phyloP scores from a whole-genome alignment of 1,284 basidiomycete genomes.

The Apiotrichum gamsii region DNA sequence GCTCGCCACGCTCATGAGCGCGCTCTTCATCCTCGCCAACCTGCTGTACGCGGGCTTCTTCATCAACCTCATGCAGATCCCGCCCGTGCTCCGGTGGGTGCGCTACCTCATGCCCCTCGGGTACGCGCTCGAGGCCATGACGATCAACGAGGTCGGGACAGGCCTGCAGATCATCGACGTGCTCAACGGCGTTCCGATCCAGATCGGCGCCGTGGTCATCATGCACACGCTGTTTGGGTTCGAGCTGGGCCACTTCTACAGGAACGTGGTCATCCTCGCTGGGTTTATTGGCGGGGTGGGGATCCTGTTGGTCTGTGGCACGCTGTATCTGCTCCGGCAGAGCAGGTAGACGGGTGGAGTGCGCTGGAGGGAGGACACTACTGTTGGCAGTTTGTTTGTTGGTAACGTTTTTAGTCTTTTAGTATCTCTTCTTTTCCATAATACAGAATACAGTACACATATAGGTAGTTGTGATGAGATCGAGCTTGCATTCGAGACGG shows the following conservation, averaged over 20 bases:
- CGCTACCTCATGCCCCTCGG: constrained; percentile 55
- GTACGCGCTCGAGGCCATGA: constrained; percentile 70
- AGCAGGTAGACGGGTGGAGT: no score
- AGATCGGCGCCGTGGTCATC: constrained; percentile 69
- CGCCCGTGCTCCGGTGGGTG: constrained; percentile 76
- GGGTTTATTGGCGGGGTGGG: constrained; percentile 68
- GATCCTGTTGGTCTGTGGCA: neutral
- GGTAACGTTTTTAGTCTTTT: no score
- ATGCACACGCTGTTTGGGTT: constrained; percentile 78
- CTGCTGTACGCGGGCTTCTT: constrained; percentile 67
- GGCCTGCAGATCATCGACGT: constrained; percentile 73
- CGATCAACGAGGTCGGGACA: constrained; percentile 79
- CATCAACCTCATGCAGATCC: constrained; percentile 70
- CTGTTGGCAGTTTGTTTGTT: no score
- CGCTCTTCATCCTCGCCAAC: constrained; percentile 61
- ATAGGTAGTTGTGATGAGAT: no score
- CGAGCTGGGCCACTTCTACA: constrained; percentile 55
- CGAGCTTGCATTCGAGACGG: no score
- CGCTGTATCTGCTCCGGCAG: no score
- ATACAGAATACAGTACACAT: no score
- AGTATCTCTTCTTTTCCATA: no score
- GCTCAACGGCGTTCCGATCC: constrained; percentile 71
- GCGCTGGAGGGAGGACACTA: no score
- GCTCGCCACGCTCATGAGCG: constrained; percentile 75
- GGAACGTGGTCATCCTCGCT: constrained; percentile 73